Conservation (phyloP, 2,329 filamentous ascomycete species). For the Stachybotrys chartarum region DNA sequence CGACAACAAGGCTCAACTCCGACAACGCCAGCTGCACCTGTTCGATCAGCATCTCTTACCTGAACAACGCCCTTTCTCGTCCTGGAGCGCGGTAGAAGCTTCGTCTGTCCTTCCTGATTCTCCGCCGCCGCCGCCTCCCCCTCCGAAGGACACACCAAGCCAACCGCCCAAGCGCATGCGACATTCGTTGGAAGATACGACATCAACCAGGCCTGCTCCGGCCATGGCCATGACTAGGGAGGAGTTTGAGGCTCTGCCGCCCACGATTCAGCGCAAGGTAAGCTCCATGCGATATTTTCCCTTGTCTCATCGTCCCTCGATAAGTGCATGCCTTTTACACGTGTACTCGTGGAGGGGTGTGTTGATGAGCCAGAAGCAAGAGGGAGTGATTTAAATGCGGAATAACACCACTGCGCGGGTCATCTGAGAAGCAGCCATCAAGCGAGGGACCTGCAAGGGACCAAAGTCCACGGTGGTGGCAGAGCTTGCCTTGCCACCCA, state of each 20-base stretch:
- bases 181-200: not conserved
- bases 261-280: slow-evolving; percentile 51
- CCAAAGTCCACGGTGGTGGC: too few relatives aligned
- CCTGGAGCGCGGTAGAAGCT: not conserved
- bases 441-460: not conserved
- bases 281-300: slow-evolving; percentile 18
- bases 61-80: not conserved
- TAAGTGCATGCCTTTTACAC: not conserved
- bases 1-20: not conserved
- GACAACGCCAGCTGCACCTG: not conserved
- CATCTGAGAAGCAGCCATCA: not conserved
- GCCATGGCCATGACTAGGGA: slow-evolving; percentile 25
- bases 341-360: not conserved
- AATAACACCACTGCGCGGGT: not conserved
- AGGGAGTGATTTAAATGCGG: not conserved
- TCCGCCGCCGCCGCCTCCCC: not conserved
- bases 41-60: not conserved
- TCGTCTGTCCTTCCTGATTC: not conserved
- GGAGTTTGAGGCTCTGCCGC: slow-evolving; percentile 45
- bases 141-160: not conserved
- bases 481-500: too few relatives aligned
- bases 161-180: not conserved
- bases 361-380: not conserved
- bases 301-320: not conserved
- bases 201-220: slow-evolving; percentile 1